These are phyloP conservation scores for Pelargonium cotyledonis DNA, from an alignment of 441 rosid genomes.

Conservation along the genomic window DNA sequence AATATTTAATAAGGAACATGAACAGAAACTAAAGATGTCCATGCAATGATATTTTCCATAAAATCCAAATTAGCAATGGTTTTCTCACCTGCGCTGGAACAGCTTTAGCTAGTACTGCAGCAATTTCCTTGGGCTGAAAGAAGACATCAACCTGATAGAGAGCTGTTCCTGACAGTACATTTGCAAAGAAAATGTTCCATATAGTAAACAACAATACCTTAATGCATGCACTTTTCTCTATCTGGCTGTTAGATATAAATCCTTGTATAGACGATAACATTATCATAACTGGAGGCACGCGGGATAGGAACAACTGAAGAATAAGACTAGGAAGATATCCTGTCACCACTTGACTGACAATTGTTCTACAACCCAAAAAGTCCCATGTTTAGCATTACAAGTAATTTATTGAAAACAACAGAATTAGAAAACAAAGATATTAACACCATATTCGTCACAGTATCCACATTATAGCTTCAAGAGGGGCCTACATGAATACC, in stretches of 20 bases:
- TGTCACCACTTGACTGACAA: slow-evolving; percentile 67
- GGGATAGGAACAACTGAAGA: slow-evolving; percentile 51
- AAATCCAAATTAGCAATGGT: background rate
- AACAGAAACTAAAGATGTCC: too few species aligned
- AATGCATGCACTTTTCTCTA: slow-evolving; percentile 70
- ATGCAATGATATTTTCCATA: too few species aligned
- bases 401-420: background rate
- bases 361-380: slow-evolving; percentile 42
- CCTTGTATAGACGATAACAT: slow-evolving; percentile 76
- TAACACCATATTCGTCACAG: background rate
- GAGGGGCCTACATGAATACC: too few species aligned
- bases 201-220: slow-evolving; percentile 60
- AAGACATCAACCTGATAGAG: slow-evolving; percentile 50
- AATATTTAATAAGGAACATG: too few species aligned
- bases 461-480: too few species aligned
- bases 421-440: background rate
- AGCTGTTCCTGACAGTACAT: slow-evolving; percentile 75
- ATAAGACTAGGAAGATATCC: slow-evolving; percentile 93
- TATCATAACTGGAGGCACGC: slow-evolving; percentile 70
- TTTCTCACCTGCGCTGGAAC: slow-evolving; percentile 80
- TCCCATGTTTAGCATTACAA: slow-evolving; percentile 11
- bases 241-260: slow-evolving; percentile 58
- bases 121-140: slow-evolving; percentile 73
- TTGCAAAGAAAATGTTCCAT: slow-evolving; percentile 90
- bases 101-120: slow-evolving; percentile 60